Evolutionary conservation across 306 rosid genomes (phyloP).

Genomic region (Datisca glomerata): DNA sequence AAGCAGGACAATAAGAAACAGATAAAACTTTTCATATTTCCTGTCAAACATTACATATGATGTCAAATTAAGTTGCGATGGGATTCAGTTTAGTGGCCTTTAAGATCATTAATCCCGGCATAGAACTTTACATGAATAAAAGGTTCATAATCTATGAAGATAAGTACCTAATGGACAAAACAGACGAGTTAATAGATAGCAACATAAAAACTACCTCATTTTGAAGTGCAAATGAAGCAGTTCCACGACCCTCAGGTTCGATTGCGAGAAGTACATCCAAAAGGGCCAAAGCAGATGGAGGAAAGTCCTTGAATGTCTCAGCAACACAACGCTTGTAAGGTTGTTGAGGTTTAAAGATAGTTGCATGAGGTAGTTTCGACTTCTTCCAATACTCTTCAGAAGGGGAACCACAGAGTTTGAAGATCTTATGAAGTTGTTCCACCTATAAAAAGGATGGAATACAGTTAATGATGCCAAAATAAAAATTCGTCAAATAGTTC

Average conservation of each 20-base stretch:
- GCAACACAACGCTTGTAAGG: constrained; percentile 61
- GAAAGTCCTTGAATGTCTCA: constrained; percentile 56
- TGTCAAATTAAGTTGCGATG: too few relatives aligned
- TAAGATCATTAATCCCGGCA: background rate
- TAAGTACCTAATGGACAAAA: too few relatives aligned
- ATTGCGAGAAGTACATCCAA: constrained; percentile 66
- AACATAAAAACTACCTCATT: constrained; percentile 36
- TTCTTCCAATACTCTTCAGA: constrained; percentile 81
- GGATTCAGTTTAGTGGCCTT: background rate
- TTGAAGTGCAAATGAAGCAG: constrained; percentile 68
- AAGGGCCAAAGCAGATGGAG: constrained; percentile 43
- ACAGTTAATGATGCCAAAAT: background rate
- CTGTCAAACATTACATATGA: too few relatives aligned
- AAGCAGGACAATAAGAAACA: too few relatives aligned
- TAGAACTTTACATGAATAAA: background rate
- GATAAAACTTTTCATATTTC: too few relatives aligned
- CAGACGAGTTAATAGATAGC: too few relatives aligned
- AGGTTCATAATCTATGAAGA: too few relatives aligned
- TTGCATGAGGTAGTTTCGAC: constrained; percentile 69
- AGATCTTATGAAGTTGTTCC: constrained; percentile 92
- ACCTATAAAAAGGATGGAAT: constrained; percentile 32
- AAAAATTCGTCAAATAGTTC: background rate
- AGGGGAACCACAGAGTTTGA: constrained; percentile 89
- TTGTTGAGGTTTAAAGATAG: constrained; percentile 73
- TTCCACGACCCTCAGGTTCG: constrained; percentile 62